Evolutionary conservation across 164 flowering plant species (phyloP).

Genomic region (Litsea cubeba): DNA sequence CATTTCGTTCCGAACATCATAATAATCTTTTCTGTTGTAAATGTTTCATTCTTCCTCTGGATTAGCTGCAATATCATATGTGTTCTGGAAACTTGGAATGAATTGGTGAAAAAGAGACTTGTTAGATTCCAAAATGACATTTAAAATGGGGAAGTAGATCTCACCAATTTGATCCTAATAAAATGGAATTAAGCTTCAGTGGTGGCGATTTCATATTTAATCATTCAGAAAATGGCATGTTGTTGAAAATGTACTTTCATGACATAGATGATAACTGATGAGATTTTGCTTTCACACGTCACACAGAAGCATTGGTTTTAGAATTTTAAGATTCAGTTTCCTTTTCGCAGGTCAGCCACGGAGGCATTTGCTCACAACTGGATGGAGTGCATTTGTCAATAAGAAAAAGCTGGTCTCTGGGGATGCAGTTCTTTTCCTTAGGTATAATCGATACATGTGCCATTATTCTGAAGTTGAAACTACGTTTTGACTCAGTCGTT

Average conservation of each 20-base stretch:
- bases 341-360: slow-evolving; percentile 84
- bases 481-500: no score
- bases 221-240: no score
- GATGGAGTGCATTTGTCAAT: slow-evolving; percentile 98
- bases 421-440: slow-evolving; percentile 95
- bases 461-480: no score
- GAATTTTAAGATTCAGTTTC: background rate
- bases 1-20: background rate
- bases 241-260: no score
- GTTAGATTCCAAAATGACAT: background rate
- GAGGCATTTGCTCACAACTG: slow-evolving; percentile 96
- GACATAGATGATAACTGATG: no score
- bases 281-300: no score
- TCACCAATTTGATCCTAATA: no score
- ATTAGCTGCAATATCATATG: background rate
- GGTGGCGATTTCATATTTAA: no score
- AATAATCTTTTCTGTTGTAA: background rate
- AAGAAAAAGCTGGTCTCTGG: slow-evolving; percentile 93
- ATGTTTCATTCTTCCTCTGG: background rate
- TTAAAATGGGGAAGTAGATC: no score
- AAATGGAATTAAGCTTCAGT: no score
- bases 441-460: slow-evolving; percentile 33
- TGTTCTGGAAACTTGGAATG: background rate
- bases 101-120: background rate
- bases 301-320: no score